phyloP scores from a whole-genome alignment of 2,329 filamentous ascomycete species.

The Eurotiales sp. region DNA sequence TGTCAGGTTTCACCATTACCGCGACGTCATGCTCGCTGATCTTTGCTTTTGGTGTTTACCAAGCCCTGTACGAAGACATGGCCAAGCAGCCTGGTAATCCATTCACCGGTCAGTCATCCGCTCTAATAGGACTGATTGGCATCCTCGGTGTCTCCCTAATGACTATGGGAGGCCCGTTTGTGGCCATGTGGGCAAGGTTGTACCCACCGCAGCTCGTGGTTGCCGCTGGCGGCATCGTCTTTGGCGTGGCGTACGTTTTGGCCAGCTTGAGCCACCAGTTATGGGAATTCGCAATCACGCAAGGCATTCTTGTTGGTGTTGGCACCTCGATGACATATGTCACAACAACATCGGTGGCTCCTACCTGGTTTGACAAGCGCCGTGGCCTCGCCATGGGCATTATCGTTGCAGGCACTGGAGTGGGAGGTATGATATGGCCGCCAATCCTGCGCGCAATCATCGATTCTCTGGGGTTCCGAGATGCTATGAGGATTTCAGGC shows the following conservation, averaged over 20 bases:
- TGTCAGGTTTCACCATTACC: not conserved
- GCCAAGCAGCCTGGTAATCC: slow-evolving; percentile 24
- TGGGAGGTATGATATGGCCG: slow-evolving; percentile 36
- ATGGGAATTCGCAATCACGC: slow-evolving; percentile 31
- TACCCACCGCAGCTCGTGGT: slow-evolving; percentile 28
- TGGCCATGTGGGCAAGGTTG: slow-evolving; percentile 30
- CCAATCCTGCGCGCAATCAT: slow-evolving; percentile 29
- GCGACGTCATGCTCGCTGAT: slow-evolving; percentile 32
- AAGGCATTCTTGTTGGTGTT: slow-evolving; percentile 35
- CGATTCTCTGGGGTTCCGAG: slow-evolving; percentile 32
- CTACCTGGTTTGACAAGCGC: slow-evolving; percentile 34
- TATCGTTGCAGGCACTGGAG: slow-evolving; percentile 34
- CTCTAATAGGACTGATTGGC: slow-evolving; percentile 37
- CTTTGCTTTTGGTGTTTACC: slow-evolving; percentile 40
- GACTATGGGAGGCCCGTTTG: slow-evolving; percentile 33
- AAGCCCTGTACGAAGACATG: slow-evolving; percentile 37
- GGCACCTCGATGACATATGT: slow-evolving; percentile 36
- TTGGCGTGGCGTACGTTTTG: slow-evolving; percentile 25
- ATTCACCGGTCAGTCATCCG: slow-evolving; percentile 33
- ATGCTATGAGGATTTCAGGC: slow-evolving; percentile 33
- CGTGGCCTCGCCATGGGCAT: slow-evolving; percentile 38
- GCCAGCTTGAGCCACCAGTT: slow-evolving; percentile 31
- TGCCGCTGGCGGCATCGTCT: slow-evolving; percentile 28
- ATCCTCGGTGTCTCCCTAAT: slow-evolving; percentile 34
- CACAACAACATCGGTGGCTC: slow-evolving; percentile 33